These are phyloP conservation scores for Paramecium octaurelia DNA, from an alignment of 73 alveolate genomes.

Conservation along the genomic window DNA sequence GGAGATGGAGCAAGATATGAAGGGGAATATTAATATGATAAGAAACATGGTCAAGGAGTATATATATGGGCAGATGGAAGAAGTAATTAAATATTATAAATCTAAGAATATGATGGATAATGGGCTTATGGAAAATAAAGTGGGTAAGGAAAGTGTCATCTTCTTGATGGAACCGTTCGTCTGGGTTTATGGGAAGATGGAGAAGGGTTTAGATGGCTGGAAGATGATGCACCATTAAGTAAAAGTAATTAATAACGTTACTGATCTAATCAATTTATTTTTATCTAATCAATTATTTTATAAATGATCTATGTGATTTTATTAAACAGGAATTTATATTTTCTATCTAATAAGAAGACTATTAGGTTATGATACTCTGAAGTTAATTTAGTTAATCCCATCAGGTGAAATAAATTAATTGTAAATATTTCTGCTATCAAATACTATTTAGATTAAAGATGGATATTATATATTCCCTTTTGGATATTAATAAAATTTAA, in stretches of 20 bases:
- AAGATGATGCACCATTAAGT: background rate
- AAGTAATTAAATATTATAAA: background rate
- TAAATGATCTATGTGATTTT: background rate
- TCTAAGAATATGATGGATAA: constrained; percentile 54
- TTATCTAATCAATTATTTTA: background rate
- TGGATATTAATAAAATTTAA: background rate
- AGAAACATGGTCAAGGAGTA: constrained; percentile 92
- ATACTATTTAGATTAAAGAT: background rate
- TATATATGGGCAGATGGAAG: constrained; percentile 93
- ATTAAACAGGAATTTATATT: background rate
- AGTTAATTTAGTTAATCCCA: background rate
- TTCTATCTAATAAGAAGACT: background rate
- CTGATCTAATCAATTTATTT: background rate
- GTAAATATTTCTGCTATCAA: background rate
- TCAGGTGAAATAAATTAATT: background rate
- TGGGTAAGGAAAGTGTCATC: constrained; percentile 81
- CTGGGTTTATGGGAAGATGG: constrained; percentile 77
- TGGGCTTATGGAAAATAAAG: constrained; percentile 71
- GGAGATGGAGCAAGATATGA: constrained; percentile 95
- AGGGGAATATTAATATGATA: constrained; percentile 92
- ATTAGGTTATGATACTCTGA: background rate
- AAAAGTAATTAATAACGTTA: background rate
- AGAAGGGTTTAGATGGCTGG: constrained; percentile 67
- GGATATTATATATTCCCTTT: background rate
- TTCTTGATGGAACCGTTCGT: constrained; percentile 65